Conservation (phyloP, 176 grass and related monocot species). For the Phoenix dactylifera region DNA sequence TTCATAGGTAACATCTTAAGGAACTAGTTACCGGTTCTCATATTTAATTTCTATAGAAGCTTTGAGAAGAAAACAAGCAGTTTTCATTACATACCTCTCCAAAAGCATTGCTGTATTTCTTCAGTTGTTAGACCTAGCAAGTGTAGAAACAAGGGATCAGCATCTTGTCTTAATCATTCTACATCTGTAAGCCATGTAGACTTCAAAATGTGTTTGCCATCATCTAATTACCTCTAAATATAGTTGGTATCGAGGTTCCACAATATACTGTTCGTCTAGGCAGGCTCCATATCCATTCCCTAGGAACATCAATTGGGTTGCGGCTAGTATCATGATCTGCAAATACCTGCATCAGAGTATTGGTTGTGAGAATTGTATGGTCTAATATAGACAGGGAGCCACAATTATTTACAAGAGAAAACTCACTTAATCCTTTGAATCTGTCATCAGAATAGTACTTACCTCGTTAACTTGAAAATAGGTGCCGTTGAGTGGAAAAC, state of each 20-base stretch:
- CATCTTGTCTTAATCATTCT: neutral
- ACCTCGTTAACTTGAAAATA: constrained; percentile 91
- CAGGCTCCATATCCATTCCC: constrained; percentile 72
- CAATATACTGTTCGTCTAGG: constrained; percentile 75
- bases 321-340: constrained; percentile 62
- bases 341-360: constrained; percentile 50
- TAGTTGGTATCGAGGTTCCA: constrained; percentile 61
- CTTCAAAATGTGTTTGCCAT: constrained; percentile 1
- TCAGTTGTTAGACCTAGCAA: constrained; percentile 49
- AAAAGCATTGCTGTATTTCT: constrained; percentile 62
- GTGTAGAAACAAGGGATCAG: constrained; percentile 12
- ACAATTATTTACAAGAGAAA: neutral
- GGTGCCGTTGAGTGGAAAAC: constrained; percentile 75
- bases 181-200: too few species aligned
- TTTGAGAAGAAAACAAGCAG: too few species aligned
- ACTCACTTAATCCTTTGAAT: neutral
- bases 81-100: constrained; percentile 38
- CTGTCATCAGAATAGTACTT: neutral
- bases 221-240: constrained; percentile 59
- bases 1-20: too few species aligned
- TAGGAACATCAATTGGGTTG: constrained; percentile 51
- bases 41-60: too few species aligned
- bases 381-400: neutral
- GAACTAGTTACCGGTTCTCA: too few species aligned
- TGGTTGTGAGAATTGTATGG: neutral